Conservation (phyloP, 306 rosid genomes). For the Luffa aegyptiaca region DNA sequence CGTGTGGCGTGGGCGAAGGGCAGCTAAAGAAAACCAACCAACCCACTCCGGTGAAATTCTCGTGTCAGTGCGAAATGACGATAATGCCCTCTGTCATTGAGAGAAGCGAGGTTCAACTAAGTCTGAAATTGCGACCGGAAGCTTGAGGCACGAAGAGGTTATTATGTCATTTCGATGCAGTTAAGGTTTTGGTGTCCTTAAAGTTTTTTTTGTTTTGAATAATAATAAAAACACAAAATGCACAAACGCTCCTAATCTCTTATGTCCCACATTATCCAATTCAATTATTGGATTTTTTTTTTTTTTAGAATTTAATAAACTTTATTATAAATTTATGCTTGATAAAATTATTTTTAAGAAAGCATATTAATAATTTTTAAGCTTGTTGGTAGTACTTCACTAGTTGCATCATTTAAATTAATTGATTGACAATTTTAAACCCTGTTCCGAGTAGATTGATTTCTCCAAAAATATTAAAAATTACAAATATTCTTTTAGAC, state of each 20-base stretch:
- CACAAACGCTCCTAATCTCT: background rate
- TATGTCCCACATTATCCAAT: background rate
- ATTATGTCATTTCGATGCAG: background rate
- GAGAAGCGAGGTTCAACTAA: background rate
- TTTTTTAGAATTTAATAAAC: background rate
- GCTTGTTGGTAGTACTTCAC: background rate
- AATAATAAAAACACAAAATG: background rate
- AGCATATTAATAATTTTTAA: background rate
- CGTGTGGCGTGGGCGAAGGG: conserved; percentile 22
- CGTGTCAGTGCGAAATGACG: conserved; percentile 10
- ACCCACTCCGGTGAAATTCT: conserved; percentile 7
- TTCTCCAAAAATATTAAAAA: too few relatives aligned
- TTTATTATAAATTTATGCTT: background rate
- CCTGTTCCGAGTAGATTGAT: background rate
- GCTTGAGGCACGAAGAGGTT: background rate
- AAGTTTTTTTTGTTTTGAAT: background rate
- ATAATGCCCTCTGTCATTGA: conserved; percentile 5
- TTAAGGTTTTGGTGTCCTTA: background rate
- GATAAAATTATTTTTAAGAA: background rate
- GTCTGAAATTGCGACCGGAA: background rate
- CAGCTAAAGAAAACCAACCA: conserved; percentile 11
- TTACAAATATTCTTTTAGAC: too few relatives aligned
- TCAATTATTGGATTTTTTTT: background rate
- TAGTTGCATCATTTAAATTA: background rate
- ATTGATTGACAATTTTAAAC: background rate